Conservation (phyloP, 257 asterid species). For the Nicotiana otophora region DNA sequence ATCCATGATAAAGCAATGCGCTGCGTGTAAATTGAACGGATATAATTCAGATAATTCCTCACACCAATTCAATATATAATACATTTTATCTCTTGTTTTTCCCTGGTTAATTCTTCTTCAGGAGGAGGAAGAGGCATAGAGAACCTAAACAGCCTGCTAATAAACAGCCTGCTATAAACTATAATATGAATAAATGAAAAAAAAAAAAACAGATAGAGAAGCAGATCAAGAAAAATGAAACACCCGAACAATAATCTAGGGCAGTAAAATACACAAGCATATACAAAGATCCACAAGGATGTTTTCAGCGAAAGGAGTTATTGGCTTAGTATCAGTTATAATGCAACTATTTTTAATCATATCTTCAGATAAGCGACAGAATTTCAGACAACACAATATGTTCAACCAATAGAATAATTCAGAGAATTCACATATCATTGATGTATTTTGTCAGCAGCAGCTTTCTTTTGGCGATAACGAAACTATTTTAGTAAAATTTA, state of each 20-base stretch:
- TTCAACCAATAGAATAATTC: background rate
- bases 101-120: background rate
- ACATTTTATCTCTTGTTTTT: background rate
- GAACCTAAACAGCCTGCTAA: background rate
- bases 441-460: background rate
- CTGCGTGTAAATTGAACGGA: conserved; percentile 37
- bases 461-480: background rate
- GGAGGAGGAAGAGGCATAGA: background rate
- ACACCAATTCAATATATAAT: background rate
- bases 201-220: no score
- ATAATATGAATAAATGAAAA: no score
- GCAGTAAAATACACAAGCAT: no score
- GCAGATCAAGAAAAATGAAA: no score
- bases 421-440: background rate
- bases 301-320: no score
- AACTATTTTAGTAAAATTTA: background rate
- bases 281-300: no score
- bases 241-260: no score
- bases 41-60: conserved; percentile 17
- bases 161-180: background rate
- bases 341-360: no score
- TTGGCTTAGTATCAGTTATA: no score
- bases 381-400: background rate
- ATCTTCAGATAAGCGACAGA: no score
- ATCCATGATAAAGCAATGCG: conserved; percentile 96